A percentile compares a stretch with the other conserved stretches of the same genome.
These are phyloP conservation scores for Fusarium humuli DNA, from an alignment of 2,329 filamentous ascomycete species.

Conservation along the genomic window DNA sequence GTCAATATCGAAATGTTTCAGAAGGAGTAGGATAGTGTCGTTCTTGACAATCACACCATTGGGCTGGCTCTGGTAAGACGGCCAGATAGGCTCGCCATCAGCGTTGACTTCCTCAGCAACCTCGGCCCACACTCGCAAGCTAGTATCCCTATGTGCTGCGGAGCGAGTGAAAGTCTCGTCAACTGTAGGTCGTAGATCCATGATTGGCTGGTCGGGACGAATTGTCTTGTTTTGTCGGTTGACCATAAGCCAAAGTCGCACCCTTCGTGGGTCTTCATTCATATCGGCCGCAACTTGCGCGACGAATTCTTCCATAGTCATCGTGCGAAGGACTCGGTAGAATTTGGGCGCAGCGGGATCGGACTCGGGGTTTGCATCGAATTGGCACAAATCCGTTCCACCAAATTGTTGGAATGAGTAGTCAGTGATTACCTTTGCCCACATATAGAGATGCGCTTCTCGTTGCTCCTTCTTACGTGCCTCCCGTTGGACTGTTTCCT, in stretches of 20 bases:
- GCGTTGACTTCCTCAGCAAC: slow-evolving; percentile 73
- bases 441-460: slow-evolving; percentile 93
- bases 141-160: slow-evolving; percentile 72
- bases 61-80: slow-evolving; percentile 68
- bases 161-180: slow-evolving; percentile 73
- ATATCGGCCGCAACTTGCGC: slow-evolving; percentile 77
- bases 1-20: slow-evolving; percentile 90
- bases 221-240: slow-evolving; percentile 98
- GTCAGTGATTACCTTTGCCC: slow-evolving; percentile 83
- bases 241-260: slow-evolving; percentile 97
- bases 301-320: slow-evolving; percentile 80
- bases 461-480: slow-evolving; percentile 87
- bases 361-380: slow-evolving; percentile 72
- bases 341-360: slow-evolving; percentile 77
- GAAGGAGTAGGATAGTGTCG: slow-evolving; percentile 81
- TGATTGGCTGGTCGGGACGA: slow-evolving; percentile 87
- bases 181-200: slow-evolving; percentile 79
- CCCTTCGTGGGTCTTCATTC: slow-evolving; percentile 72
- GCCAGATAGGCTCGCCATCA: slow-evolving; percentile 80
- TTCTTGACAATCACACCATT: slow-evolving; percentile 69
- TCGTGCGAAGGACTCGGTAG: slow-evolving; percentile 80
- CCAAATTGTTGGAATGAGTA: slow-evolving; percentile 84
- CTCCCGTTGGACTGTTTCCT: slow-evolving; percentile 82
- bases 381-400: slow-evolving; percentile 83
- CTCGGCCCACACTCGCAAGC: slow-evolving; percentile 90